A percentile compares a stretch with the other conserved stretches of the same genome.
phyloP scores from a whole-genome alignment of 805 yeast species.

The Cyberlindnera galapagoensis region DNA sequence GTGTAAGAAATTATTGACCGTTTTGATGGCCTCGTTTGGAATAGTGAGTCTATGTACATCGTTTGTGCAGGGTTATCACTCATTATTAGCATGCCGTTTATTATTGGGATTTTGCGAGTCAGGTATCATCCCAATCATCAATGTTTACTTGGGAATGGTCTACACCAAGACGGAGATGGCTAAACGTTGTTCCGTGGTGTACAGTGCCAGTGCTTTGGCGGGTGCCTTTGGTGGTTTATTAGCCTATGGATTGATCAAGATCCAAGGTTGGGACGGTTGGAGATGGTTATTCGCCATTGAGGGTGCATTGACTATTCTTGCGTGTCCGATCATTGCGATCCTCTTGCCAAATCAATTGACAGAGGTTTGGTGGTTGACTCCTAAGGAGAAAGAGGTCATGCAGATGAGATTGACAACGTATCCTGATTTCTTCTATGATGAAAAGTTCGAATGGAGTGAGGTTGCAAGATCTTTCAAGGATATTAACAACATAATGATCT shows the following conservation, averaged over 20 bases:
- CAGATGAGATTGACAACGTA: constrained; percentile 29
- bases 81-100: constrained; percentile 40
- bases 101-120: constrained; percentile 48
- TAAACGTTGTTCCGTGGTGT: constrained; percentile 29
- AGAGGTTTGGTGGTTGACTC: constrained; percentile 33
- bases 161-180: constrained; percentile 45
- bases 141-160: constrained; percentile 39
- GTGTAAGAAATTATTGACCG: constrained; percentile 27
- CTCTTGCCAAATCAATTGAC: constrained; percentile 36
- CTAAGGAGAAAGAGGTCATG: constrained; percentile 33
- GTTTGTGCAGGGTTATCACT: constrained; percentile 35
- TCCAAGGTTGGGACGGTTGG: constrained; percentile 39
- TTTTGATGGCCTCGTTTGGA: constrained; percentile 33
- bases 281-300: constrained; percentile 46
- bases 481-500: constrained; percentile 29
- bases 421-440: constrained; percentile 31
- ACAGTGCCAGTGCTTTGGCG: constrained; percentile 25
- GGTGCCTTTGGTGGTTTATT: constrained; percentile 54
- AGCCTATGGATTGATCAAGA: constrained; percentile 37
- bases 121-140: constrained; percentile 44
- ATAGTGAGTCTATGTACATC: constrained; percentile 35
- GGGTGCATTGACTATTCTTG: constrained; percentile 36
- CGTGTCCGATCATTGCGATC: constrained; percentile 28
- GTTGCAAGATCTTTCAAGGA: constrained; percentile 32
- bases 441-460: constrained; percentile 31